Evolutionary conservation across 441 rosid genomes (phyloP), one percentile per base, ranked within the genome.

Genomic region (Populus trichocarpa): DNA sequence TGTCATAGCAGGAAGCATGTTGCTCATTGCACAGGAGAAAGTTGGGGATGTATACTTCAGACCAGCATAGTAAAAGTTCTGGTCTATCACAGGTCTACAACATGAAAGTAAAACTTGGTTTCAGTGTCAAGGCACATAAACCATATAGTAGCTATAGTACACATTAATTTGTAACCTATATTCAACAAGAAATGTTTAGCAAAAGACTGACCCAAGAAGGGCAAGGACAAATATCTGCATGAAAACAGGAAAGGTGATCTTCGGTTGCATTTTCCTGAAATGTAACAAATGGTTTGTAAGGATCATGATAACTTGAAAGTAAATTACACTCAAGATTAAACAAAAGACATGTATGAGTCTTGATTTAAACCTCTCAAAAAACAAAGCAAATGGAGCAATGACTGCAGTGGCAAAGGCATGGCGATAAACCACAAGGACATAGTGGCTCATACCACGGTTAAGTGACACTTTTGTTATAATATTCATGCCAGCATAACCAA

Each of bases 21-120:
- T 95, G 79, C 96, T 95, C 87, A 93, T 88, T 81, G 94, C 96
- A 63, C 95, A 83, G 23, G 99, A 83, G 85, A 92, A 95, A 75
- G 98, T 93, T 8, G 98, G 96, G 6, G 98, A 92, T 1, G 99
- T 95, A 69, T 83, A 90, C 82, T 91, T 95, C 74, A 95, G 81
- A 50, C 99, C 98, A 38, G 95, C 92, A 72, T 92, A 95, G 82
- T 93, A 93, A 35, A 95, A 91, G 84, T 93, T 93, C 77, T 95
- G 99, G 78, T 95, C 99, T 53, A 95, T 93, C 87, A 95, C 97
- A 3, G 98, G 99, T 85, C 99, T 93, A 79, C 12, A 35, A 8
- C 6, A 67, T 73, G 57, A 35, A 61, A 59, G n/a, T 1, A 8
- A 30, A 26, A 26, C 69, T 14, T 23, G 42, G 9, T 42, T 75